Percentiles rank a stretch among this genome's conserved stretches.
These are phyloP conservation scores for Xylaria sp. DNA, from an alignment of 2,329 filamentous ascomycete species.

Conservation along the genomic window DNA sequence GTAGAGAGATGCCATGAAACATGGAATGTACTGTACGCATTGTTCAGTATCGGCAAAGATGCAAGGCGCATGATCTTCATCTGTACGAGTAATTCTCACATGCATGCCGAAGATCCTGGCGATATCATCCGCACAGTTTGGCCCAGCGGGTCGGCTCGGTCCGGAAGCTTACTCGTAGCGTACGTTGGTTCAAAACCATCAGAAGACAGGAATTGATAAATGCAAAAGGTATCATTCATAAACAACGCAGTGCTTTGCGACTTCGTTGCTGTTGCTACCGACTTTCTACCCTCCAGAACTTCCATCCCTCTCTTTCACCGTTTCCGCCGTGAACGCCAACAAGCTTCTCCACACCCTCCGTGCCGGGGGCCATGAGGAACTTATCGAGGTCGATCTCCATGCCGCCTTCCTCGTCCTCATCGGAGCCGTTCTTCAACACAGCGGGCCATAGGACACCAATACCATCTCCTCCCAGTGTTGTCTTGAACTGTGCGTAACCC, in stretches of 20 bases:
- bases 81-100: slow-evolving; percentile 10
- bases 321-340: slow-evolving; percentile 70
- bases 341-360: slow-evolving; percentile 77
- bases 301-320: slow-evolving; percentile 74
- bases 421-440: slow-evolving; percentile 77
- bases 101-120: slow-evolving; percentile 12
- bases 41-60: not conserved
- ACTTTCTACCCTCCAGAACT: slow-evolving; percentile 70
- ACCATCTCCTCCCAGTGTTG: slow-evolving; percentile 85
- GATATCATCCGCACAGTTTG: slow-evolving; percentile 10
- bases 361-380: slow-evolving; percentile 76
- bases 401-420: slow-evolving; percentile 70
- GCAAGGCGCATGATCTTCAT: slow-evolving; percentile 3
- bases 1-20: not conserved
- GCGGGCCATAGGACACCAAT: slow-evolving; percentile 94
- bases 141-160: not conserved
- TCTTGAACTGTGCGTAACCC: slow-evolving; percentile 80
- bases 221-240: not conserved
- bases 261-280: slow-evolving; percentile 22
- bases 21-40: not conserved
- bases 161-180: not conserved
- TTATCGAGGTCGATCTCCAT: slow-evolving; percentile 88
- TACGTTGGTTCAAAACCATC: too few species aligned
- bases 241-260: not conserved
- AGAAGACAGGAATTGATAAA: too few species aligned